Evolutionary conservation across 306 rosid species (phyloP).

Genomic region (Lablab purpureus): DNA sequence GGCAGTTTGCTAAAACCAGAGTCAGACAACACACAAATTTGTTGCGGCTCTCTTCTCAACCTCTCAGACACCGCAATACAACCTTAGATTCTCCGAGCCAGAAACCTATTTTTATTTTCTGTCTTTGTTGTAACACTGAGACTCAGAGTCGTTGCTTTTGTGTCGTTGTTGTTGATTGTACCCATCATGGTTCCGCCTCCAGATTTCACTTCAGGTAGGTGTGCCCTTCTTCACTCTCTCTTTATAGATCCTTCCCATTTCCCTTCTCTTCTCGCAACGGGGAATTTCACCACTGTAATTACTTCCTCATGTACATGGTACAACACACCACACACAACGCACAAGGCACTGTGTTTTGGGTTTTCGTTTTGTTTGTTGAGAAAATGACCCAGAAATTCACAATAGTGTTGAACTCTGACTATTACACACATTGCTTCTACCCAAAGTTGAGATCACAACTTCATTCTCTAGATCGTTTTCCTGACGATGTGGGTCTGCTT

Average conservation of each 20-base stretch:
- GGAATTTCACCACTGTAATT: conserved; percentile 2
- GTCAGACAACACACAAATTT: conserved; percentile 42
- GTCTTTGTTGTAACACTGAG: background rate
- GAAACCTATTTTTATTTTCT: conserved; percentile 19
- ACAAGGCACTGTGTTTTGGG: background rate
- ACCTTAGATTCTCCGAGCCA: conserved; percentile 46
- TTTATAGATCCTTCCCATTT: conserved; percentile 42
- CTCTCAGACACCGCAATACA: conserved; percentile 37
- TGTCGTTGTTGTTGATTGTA: background rate
- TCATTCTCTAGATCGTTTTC: conserved; percentile 45
- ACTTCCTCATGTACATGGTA: no score
- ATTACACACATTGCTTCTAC: conserved; percentile 20
- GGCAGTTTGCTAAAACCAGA: conserved; percentile 17
- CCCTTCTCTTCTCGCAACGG: conserved; percentile 1
- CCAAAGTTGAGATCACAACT: conserved; percentile 40
- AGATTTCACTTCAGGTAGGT: conserved; percentile 45
- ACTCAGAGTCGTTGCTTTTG: conserved; percentile 15
- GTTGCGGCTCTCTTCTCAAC: conserved; percentile 51
- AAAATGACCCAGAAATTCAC: background rate
- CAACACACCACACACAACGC: no score
- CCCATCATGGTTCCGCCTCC: conserved; percentile 17
- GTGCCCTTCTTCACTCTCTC: conserved; percentile 4
- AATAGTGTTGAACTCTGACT: background rate
- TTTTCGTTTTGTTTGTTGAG: conserved; percentile 37
- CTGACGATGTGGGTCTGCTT: conserved; percentile 29